Percentiles rank a stretch among this genome's conserved stretches.
Conservation (phyloP, 1,284 basidiomycete species). For the Lentinula novae-zelandiae region DNA sequence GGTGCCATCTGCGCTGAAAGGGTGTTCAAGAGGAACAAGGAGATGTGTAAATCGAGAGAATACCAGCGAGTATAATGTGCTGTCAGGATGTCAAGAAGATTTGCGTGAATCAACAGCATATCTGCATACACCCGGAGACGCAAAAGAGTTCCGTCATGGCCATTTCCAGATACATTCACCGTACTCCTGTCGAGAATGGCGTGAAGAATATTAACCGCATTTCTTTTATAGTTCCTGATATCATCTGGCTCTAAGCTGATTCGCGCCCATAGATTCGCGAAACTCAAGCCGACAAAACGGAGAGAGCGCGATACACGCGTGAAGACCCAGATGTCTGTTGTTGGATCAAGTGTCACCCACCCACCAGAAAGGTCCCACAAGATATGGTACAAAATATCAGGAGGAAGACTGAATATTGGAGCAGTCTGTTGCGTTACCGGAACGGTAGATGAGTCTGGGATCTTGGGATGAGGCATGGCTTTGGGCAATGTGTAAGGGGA, state of each 20-base stretch:
- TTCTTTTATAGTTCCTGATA: slow-evolving; percentile 1
- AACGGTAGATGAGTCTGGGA: neutral
- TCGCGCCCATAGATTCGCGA: slow-evolving; percentile 2
- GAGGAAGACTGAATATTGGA: slow-evolving; percentile 2
- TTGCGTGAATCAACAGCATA: slow-evolving; percentile 6
- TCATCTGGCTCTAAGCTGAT: neutral
- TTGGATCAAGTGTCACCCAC: slow-evolving; percentile 3
- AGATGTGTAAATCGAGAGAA: slow-evolving; percentile 4
- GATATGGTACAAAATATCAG: slow-evolving; percentile 11
- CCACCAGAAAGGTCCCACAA: slow-evolving; percentile 2
- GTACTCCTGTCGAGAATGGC: neutral
- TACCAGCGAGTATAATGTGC: slow-evolving; percentile 6
- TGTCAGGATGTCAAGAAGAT: slow-evolving; percentile 8
- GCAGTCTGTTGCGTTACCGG: neutral
- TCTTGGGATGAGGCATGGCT: neutral
- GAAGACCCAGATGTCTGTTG: slow-evolving; percentile 4
- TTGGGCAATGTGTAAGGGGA: slow-evolving; percentile 1
- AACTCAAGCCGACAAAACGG: slow-evolving; percentile 1
- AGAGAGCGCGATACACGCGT: slow-evolving; percentile 1
- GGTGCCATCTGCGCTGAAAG: slow-evolving; percentile 4
- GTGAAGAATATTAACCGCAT: slow-evolving; percentile 1
- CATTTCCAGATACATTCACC: neutral
- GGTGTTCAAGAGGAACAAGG: slow-evolving; percentile 7
- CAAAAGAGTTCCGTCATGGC: neutral
- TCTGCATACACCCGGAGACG: slow-evolving; percentile 6